These are phyloP conservation scores for Starmera amethionina DNA, from an alignment of 805 yeast species.

Conservation along the genomic window DNA sequence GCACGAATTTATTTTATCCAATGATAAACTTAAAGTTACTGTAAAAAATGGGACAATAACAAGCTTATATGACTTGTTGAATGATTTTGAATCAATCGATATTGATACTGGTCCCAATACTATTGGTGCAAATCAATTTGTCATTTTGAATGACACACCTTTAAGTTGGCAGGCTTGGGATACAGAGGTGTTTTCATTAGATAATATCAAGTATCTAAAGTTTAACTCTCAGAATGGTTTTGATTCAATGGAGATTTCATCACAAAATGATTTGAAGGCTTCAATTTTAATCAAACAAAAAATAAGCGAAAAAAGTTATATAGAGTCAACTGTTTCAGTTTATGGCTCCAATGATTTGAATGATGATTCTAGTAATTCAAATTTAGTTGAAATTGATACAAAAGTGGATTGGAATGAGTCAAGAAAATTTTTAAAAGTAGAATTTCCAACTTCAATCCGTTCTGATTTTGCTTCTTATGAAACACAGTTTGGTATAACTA, in stretches of 20 bases:
- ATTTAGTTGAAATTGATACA: constrained; percentile 39
- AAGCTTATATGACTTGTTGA: constrained; percentile 50
- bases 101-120: constrained; percentile 40
- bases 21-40: constrained; percentile 49
- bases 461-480: constrained; percentile 79
- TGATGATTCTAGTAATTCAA: constrained; percentile 17
- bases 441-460: constrained; percentile 81
- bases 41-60: constrained; percentile 54
- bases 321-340: constrained; percentile 62
- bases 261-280: constrained; percentile 48
- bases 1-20: constrained; percentile 41
- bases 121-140: constrained; percentile 70
- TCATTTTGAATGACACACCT: constrained; percentile 85
- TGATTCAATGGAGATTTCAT: constrained; percentile 28
- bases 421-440: constrained; percentile 84
- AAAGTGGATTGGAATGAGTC: constrained; percentile 81
- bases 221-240: constrained; percentile 6
- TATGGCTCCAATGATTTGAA: constrained; percentile 37
- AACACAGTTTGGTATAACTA: constrained; percentile 88
- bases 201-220: constrained; percentile 46
- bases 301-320: constrained; percentile 46
- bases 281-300: constrained; percentile 53
- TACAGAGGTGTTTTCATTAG: constrained; percentile 82
- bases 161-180: constrained; percentile 95
- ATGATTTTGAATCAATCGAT: constrained; percentile 60